A percentile compares a stretch with the other conserved stretches of the same genome.
Evolutionary conservation across 257 asterid species (phyloP).

Genomic region (Capsicum rhomboideum): DNA sequence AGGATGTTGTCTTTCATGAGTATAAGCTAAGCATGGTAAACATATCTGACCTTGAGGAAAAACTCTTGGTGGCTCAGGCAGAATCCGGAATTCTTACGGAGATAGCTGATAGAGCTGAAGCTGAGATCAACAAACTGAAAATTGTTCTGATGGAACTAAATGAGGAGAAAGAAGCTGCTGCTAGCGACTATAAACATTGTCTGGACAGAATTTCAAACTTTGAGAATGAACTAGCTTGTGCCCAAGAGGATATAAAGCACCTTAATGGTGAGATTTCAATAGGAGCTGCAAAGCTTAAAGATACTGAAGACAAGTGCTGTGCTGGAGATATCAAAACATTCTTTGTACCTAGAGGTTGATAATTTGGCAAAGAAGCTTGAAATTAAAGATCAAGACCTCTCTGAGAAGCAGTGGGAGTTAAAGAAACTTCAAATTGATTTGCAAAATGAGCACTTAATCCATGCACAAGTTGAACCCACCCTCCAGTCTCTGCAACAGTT

Average conservation of each 20-base stretch:
- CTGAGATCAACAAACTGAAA: conserved; percentile 49
- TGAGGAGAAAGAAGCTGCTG: conserved; percentile 60
- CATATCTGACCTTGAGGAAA: conserved; percentile 45
- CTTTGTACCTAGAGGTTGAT: conserved; percentile 55
- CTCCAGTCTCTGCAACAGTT: conserved; percentile 40
- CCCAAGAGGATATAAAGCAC: conserved; percentile 42
- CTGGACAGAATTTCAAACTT: conserved; percentile 53
- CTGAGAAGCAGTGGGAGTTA: conserved; percentile 56
- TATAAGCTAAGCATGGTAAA: conserved; percentile 37
- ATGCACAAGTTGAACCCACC: conserved; percentile 49
- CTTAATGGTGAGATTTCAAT: conserved; percentile 38
- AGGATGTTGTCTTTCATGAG: conserved; percentile 23
- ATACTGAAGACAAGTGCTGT: conserved; percentile 41
- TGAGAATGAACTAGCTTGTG: conserved; percentile 39
- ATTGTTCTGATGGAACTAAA: conserved; percentile 32
- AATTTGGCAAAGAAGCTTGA: conserved; percentile 54
- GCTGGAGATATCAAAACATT: conserved; percentile 54
- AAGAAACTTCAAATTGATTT: conserved; percentile 56
- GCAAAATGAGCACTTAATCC: conserved; percentile 38
- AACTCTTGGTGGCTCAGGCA: conserved; percentile 32
- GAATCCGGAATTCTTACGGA: conserved; percentile 35
- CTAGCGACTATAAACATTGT: conserved; percentile 47
- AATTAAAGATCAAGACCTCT: conserved; percentile 64
- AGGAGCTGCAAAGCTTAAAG: conserved; percentile 40
- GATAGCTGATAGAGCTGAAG: conserved; percentile 56